Base-by-base conservation (phyloP, 164 flowering plant genomes). In the Berberis vulgaris region DNA sequence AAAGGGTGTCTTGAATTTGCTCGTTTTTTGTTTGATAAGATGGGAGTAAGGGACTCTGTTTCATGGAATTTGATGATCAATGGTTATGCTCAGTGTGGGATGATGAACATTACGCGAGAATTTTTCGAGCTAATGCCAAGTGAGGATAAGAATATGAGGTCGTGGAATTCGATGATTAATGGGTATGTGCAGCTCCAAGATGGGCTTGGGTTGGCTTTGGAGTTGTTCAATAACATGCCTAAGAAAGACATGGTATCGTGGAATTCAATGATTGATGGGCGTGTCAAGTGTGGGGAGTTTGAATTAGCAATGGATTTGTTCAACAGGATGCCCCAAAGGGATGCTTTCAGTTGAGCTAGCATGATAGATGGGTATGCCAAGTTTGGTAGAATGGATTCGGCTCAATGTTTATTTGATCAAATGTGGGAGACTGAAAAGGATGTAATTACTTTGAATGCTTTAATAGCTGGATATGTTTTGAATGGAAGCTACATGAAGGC, bases 141-240 rank as follows among this genome's bases (percentile, higher is more conserved):
- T 39, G 78, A 73, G 67, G 76, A 76, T 61, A 82, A 52, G 76
- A 83, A 82, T 70, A 67, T 77, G 72, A 77, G 82, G 26, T 58
- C 88, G 49, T 88, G 92, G 92, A 88, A 88, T 69, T 81, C 84
- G 0, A 75, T 86, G 83, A 67, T 88, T 52, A 72, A 74, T 56
- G 92, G 90, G 45, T 82, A 75, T 64, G 72, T 73, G 26, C 77
- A 68, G 49, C 59, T 57, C 2, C 74, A 59, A 60, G 71, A 74
- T 52, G 81, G 82, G 11, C 46, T 84, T 64, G 67, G 58, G 40
- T 3, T 61, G 9, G 86, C 91, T 54, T 61, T 69, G 77, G 72
- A 70, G 1, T 52, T 88, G 78, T 86, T 86, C 64, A 75, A 74
- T 69, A 62, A 65, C 69, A 84, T 86, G 88, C 84, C 87, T 9